Conservation (phyloP, 129 eudicot genomes). For the Solidago caesia region DNA sequence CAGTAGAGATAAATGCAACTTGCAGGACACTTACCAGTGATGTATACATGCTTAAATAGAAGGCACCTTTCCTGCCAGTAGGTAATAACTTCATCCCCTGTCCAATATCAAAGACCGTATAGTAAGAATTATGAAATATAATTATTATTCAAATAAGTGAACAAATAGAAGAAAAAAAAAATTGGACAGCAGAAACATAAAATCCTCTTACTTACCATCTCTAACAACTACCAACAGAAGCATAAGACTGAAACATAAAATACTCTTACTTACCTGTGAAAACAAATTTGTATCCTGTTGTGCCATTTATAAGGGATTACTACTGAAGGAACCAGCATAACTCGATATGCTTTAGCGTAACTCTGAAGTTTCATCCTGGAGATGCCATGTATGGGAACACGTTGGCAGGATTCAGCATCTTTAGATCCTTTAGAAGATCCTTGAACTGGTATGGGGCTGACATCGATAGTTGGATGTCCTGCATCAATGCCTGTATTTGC, state of each 20-base stretch:
- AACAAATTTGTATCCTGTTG: constrained; percentile 69
- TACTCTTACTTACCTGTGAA: constrained; percentile 51
- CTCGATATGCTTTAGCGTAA: constrained; percentile 56
- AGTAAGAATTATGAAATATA: constrained; percentile 2
- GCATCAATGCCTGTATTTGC: constrained; percentile 54
- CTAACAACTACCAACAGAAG: not conserved
- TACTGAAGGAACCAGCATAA: constrained; percentile 71
- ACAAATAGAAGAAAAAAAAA: not conserved
- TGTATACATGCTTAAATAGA: constrained; percentile 68
- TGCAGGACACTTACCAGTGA: constrained; percentile 54
- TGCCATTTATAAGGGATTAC: constrained; percentile 70
- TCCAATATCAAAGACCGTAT: constrained; percentile 12
- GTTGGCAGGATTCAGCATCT: constrained; percentile 58
- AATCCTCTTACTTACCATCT: not conserved
- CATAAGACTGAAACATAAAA: constrained; percentile 15
- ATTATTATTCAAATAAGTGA: not conserved
- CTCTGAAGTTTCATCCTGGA: constrained; percentile 66
- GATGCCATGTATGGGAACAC: constrained; percentile 53
- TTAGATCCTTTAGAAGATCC: constrained; percentile 38
- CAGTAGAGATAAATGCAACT: constrained; percentile 2
- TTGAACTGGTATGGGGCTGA: constrained; percentile 36
- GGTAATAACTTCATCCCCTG: constrained; percentile 97
- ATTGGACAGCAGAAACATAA: not conserved
- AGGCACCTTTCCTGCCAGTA: constrained; percentile 81
- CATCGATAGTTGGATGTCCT: constrained; percentile 48